These are phyloP conservation scores for Chytridium lagenaria DNA, from an alignment of 371 early-diverging fungal genomes.

Conservation along the genomic window DNA sequence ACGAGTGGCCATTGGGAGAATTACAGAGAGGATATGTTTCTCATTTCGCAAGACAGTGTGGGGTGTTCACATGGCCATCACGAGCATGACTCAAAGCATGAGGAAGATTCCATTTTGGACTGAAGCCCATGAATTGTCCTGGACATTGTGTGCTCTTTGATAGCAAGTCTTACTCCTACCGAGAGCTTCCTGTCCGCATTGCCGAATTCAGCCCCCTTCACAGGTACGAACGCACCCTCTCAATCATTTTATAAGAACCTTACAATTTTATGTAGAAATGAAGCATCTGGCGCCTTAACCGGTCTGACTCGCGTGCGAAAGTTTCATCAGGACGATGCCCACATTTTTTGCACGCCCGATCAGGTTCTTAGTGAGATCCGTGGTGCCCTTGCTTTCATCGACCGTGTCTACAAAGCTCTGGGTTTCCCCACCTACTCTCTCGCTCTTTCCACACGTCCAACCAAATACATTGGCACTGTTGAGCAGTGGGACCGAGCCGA, in stretches of 20 bases:
- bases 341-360: constrained; percentile 87
- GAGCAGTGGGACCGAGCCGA: constrained; percentile 69
- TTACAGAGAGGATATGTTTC: constrained; percentile 71
- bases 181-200: constrained; percentile 89
- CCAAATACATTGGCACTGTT: constrained; percentile 58
- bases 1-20: constrained; percentile 99
- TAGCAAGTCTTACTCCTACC: constrained; percentile 81
- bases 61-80: constrained; percentile 48
- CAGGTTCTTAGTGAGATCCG: constrained; percentile 83
- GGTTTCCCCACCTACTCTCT: constrained; percentile 61
- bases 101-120: constrained; percentile 72
- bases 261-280: constrained; percentile 62
- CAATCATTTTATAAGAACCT: background rate
- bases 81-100: constrained; percentile 48
- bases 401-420: constrained; percentile 77
- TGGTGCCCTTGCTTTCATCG: constrained; percentile 80
- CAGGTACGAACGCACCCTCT: constrained; percentile 54
- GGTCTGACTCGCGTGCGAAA: constrained; percentile 94
- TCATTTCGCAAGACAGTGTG: constrained; percentile 30
- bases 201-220: constrained; percentile 97
- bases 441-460: constrained; percentile 69
- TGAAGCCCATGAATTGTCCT: constrained; percentile 99
- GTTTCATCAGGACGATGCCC: constrained; percentile 98
- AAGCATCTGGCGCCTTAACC: constrained; percentile 89
- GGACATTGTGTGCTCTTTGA: constrained; percentile 95